Evolutionary conservation across 2,329 filamentous ascomycete species (phyloP).

Genomic region (Lithohypha guttulata): DNA sequence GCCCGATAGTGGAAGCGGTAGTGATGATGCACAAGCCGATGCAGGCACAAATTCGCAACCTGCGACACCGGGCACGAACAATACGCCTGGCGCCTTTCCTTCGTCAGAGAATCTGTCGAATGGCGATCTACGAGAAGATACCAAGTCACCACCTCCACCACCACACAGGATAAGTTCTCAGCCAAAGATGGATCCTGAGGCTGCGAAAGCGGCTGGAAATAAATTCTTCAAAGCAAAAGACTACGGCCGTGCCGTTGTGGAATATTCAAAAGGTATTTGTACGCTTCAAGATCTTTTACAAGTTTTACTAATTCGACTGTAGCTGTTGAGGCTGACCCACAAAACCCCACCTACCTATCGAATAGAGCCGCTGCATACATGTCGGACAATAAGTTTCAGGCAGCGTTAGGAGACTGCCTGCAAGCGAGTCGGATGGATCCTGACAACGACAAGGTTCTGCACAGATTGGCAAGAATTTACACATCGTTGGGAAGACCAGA

Average conservation of each 20-base stretch:
- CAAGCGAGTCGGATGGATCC: constrained; percentile 74
- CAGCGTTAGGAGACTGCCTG: constrained; percentile 79
- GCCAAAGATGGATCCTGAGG: constrained; percentile 65
- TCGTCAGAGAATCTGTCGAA: constrained; percentile 18
- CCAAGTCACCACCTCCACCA: constrained; percentile 35
- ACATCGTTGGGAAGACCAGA: constrained; percentile 75
- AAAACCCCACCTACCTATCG: constrained; percentile 79
- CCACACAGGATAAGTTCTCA: constrained; percentile 37
- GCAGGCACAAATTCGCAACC: constrained; percentile 14
- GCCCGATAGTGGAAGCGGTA: constrained; percentile 10
- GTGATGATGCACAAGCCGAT: constrained; percentile 11
- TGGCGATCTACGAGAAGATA: constrained; percentile 25
- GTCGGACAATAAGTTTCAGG: constrained; percentile 65
- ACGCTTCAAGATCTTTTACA: constrained; percentile 3
- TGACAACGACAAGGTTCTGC: constrained; percentile 74
- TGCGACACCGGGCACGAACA: constrained; percentile 15
- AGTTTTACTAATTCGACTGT: constrained; percentile 16
- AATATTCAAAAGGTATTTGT: constrained; percentile 79
- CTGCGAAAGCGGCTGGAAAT: constrained; percentile 86
- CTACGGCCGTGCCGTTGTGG: constrained; percentile 74
- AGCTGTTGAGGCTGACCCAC: constrained; percentile 82
- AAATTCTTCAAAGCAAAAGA: constrained; percentile 95
- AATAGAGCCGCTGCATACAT: constrained; percentile 95
- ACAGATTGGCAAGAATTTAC: constrained; percentile 81
- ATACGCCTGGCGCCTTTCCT: constrained; percentile 18